Evolutionary conservation across 179 eudicot species (phyloP), one percentile per base, ranked within the genome.

Genomic region (Gypsophila paniculata): DNA sequence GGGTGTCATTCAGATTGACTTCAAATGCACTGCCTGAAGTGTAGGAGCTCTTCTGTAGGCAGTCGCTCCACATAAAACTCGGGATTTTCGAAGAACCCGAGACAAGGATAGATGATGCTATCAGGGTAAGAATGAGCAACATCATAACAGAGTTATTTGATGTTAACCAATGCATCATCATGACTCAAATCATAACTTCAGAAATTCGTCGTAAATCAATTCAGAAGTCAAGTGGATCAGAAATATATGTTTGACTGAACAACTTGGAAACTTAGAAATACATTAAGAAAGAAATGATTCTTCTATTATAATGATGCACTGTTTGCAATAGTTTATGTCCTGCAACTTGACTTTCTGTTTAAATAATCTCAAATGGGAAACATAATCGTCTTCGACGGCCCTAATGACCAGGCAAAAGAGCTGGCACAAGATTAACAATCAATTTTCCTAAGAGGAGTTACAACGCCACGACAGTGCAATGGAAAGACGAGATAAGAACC

Each of bases 1-100:
- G 32, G 71, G 44, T 58, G 53, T 70, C 15, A 39, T 70, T 70
- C 8, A 70, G 73, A 58, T 42, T 70, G 18, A 25, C 73, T 21
- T 70, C 53, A 22, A 58, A 58, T 12, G 39, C 23, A 12, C 66
- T 72, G 18, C 75, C 68, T 26, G 48, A 26, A 36, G 12, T 32
- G 68, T 72, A 42, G 29, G 19, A 5, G 26, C 6, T 25, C 19
- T 62, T 49, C 11, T 48, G 18, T 29, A 8, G 60, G 59, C 75
- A 72, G 2, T 8, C 3, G 11, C 0, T 55, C 4, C 1, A 4
- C 52, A 22, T 23, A 10, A 3, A 32, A n/a, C 4, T 17, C 23
- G 23, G 73, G 59, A 12, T 23, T 4, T 70, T 2, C 8, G 34
- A 21, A 2, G 68, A 68, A 9, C 26, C 19, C 11, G 60, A 25